Conservation (phyloP, 345 rosid genomes). For the Passiflora organensis region DNA sequence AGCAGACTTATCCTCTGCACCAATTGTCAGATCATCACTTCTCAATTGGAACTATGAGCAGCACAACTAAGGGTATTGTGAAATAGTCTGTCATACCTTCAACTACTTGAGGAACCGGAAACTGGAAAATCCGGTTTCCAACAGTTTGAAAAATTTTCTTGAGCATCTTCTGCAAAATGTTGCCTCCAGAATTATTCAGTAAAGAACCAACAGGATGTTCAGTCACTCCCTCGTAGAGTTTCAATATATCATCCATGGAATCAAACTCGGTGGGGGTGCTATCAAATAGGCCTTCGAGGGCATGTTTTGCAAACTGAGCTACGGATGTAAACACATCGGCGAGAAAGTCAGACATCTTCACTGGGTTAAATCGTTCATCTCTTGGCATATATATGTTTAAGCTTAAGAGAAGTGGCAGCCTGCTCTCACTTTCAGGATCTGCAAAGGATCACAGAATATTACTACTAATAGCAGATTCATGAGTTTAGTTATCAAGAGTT, state of each 20-base stretch:
- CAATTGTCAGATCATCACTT: constrained; percentile 1
- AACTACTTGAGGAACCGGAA: constrained; percentile 69
- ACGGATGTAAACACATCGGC: constrained; percentile 49
- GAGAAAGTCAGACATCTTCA: constrained; percentile 65
- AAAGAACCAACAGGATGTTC: constrained; percentile 43
- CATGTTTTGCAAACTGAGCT: constrained; percentile 48
- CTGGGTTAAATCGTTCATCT: constrained; percentile 70
- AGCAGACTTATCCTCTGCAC: constrained; percentile 52
- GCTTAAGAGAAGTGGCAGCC: constrained; percentile 36
- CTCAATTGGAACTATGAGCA: background rate
- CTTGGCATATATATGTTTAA: constrained; percentile 66
- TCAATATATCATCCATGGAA: constrained; percentile 46
- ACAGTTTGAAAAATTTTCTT: constrained; percentile 54
- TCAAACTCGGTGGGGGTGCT: constrained; percentile 38
- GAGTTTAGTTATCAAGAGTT: background rate
- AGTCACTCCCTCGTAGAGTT: constrained; percentile 51
- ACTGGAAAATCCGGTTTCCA: constrained; percentile 40
- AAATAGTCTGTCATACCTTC: constrained; percentile 35
- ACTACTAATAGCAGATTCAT: too few relatives aligned
- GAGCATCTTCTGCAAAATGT: constrained; percentile 47
- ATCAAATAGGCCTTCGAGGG: constrained; percentile 38
- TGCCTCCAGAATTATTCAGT: constrained; percentile 27
- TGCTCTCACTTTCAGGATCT: constrained; percentile 58
- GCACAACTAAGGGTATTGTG: too few relatives aligned
- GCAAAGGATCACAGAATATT: constrained; percentile 8